Evolutionary conservation across 2,329 filamentous ascomycete species (phyloP).

Genomic region (Raffaelea arxii): DNA sequence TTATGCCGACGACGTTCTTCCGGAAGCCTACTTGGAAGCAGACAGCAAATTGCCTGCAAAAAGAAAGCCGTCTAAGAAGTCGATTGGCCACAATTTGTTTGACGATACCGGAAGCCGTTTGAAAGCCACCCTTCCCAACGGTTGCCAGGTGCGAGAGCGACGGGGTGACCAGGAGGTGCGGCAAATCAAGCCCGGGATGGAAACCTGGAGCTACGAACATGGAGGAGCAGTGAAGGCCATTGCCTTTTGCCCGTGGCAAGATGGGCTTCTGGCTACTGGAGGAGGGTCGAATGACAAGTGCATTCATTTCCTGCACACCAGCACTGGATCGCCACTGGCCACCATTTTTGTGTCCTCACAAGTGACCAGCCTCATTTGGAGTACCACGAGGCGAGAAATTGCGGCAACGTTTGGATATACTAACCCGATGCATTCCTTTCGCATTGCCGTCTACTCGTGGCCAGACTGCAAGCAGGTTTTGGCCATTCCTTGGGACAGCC

Average conservation of each 20-base stretch:
- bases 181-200: conserved; percentile 39
- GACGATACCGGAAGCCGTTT: conserved; percentile 3
- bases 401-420: conserved; percentile 90
- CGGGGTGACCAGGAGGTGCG: conserved; percentile 1
- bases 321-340: conserved; percentile 72
- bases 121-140: neutral
- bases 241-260: conserved; percentile 91
- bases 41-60: neutral
- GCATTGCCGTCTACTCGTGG: conserved; percentile 92
- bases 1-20: conserved; percentile 51
- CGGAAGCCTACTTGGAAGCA: neutral
- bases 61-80: neutral
- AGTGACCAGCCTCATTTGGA: conserved; percentile 90
- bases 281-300: conserved; percentile 91
- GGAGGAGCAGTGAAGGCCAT: conserved; percentile 91
- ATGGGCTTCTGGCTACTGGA: conserved; percentile 77
- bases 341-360: conserved; percentile 90
- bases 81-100: neutral
- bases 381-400: conserved; percentile 74
- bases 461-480: conserved; percentile 80
- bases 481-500: conserved; percentile 72
- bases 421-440: conserved; percentile 77
- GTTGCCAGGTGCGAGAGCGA: conserved; percentile 5
- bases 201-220: conserved; percentile 68
- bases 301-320: conserved; percentile 90